phyloP scores from a whole-genome alignment of 306 rosid genomes.

The Acmispon strigosus region DNA sequence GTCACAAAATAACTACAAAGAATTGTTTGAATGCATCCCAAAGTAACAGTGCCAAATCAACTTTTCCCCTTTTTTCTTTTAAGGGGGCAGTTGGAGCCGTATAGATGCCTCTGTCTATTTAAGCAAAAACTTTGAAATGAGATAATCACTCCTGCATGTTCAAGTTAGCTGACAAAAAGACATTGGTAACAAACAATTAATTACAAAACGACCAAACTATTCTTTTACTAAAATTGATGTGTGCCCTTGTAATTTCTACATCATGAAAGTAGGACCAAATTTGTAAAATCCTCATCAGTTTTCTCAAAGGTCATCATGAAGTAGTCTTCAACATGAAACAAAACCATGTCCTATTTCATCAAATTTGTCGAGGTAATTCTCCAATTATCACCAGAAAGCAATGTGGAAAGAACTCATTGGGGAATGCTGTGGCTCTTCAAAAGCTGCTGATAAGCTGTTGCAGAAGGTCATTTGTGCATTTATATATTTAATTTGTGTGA shows the following conservation, averaged over 20 bases:
- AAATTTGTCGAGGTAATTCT: not conserved
- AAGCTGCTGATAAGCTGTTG: not conserved
- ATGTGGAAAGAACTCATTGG: no score
- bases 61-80: no score
- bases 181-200: not conserved
- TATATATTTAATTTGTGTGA: not conserved
- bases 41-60: not conserved
- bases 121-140: slow-evolving; percentile 1
- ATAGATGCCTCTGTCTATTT: no score
- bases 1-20: not conserved
- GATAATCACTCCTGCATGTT: not conserved
- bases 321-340: not conserved
- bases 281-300: not conserved
- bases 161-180: not conserved
- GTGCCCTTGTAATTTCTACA: not conserved
- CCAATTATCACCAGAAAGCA: not conserved
- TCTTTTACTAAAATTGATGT: not conserved
- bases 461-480: not conserved
- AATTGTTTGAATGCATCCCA: not conserved
- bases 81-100: no score
- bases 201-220: not conserved
- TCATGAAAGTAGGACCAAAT: not conserved
- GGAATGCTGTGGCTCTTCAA: not conserved
- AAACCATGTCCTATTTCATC: not conserved
- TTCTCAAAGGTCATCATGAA: not conserved